phyloP scores from a whole-genome alignment of 106 monocot genomes.

The Ottelia alismoides region DNA sequence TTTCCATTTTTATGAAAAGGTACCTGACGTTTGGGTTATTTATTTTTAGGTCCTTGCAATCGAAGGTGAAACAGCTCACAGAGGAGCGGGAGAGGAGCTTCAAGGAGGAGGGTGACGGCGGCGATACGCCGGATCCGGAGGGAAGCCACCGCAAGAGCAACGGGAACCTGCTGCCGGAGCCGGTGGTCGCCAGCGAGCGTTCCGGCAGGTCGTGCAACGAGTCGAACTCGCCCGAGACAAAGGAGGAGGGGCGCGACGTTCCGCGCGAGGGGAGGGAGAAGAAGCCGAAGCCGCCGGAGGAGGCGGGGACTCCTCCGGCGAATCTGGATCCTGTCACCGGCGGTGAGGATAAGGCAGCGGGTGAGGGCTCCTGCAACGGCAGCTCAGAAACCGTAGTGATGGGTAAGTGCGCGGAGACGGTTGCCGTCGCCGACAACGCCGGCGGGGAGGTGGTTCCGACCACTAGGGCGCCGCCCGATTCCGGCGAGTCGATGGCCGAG shows the following conservation, averaged over 20 bases:
- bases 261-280: conserved; percentile 21
- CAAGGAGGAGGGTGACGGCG: not conserved
- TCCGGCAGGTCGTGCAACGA: conserved; percentile 3
- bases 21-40: conserved; percentile 13
- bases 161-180: not conserved
- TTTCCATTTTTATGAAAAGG: no score
- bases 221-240: conserved; percentile 1
- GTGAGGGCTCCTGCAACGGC: conserved; percentile 41
- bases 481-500: conserved; percentile 56
- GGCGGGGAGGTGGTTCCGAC: not conserved
- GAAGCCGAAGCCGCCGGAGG: conserved; percentile 18
- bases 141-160: not conserved
- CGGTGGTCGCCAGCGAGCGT: not conserved
- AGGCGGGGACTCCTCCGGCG: not conserved
- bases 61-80: conserved; percentile 13
- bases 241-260: not conserved
- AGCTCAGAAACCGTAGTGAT: conserved; percentile 36
- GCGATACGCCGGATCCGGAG: conserved; percentile 1
- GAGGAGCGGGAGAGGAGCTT: conserved; percentile 11
- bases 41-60: conserved; percentile 55
- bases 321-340: conserved; percentile 1
- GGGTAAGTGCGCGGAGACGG: conserved; percentile 1
- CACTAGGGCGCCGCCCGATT: conserved; percentile 13
- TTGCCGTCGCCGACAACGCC: not conserved
- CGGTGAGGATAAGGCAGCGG: conserved; percentile 11